Percentiles rank a stretch among this genome's conserved stretches.
Evolutionary conservation across 208 protist genomes (phyloP).

Genomic region (Leishmania mexicana): DNA sequence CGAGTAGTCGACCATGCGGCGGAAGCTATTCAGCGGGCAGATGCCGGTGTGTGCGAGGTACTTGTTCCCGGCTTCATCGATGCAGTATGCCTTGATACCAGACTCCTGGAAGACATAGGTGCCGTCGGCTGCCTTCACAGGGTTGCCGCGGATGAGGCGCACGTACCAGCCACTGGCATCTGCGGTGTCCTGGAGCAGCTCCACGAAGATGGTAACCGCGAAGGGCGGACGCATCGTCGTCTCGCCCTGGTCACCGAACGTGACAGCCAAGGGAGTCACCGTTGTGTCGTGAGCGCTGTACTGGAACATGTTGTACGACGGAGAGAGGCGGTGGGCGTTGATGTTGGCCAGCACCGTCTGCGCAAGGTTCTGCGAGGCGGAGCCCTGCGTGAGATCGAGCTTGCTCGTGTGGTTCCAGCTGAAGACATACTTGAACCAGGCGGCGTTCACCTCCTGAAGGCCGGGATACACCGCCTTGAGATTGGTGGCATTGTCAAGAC

Average conservation of each 20-base stretch:
- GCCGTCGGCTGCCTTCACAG: constrained; percentile 26
- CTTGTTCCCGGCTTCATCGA: constrained; percentile 31
- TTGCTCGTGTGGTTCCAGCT: constrained; percentile 33
- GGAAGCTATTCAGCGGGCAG: constrained; percentile 57
- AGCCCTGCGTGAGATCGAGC: constrained; percentile 34
- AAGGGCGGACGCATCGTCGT: constrained; percentile 46
- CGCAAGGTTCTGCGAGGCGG: constrained; percentile 37
- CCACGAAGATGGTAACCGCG: constrained; percentile 52
- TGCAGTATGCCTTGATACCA: constrained; percentile 43
- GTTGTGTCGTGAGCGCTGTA: constrained; percentile 71
- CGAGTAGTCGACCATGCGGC: constrained; percentile 55
- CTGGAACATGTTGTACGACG: constrained; percentile 55
- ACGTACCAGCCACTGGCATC: constrained; percentile 44
- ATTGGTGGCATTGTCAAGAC: constrained; percentile 29
- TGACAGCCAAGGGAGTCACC: constrained; percentile 46
- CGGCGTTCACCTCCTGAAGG: constrained; percentile 14
- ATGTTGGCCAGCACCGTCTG: constrained; percentile 39
- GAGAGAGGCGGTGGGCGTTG: not conserved
- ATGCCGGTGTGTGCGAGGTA: constrained; percentile 45
- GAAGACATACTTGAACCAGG: constrained; percentile 36
- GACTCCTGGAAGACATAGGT: constrained; percentile 42
- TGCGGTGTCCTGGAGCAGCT: constrained; percentile 62
- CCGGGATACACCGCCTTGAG: constrained; percentile 27
- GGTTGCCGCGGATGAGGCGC: constrained; percentile 54
- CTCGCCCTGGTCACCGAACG: constrained; percentile 50